Evolutionary conservation across 768 basidiomycete species (phyloP).

Genomic region (Russula sp.): DNA sequence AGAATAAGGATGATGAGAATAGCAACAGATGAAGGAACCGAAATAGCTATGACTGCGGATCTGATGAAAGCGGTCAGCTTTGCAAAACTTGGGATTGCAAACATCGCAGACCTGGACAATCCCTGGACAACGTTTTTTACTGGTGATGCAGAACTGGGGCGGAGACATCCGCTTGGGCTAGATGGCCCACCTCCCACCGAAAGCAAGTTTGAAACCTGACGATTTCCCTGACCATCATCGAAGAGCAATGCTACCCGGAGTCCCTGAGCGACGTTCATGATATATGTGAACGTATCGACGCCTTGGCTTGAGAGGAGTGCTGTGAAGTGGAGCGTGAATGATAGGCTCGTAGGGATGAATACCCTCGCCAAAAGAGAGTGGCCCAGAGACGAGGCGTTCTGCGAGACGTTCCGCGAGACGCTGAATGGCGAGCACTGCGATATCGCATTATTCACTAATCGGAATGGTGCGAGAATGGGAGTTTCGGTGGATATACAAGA

Average conservation of each 20-base stretch:
- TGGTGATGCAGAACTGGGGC: neutral
- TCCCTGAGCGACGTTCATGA: constrained; percentile 34
- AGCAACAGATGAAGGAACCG: neutral
- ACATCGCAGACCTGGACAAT: constrained; percentile 1
- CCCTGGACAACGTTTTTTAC: neutral
- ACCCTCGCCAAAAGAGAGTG: constrained; percentile 35
- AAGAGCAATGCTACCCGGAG: constrained; percentile 39
- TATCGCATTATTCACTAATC: constrained; percentile 29
- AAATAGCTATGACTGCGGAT: constrained; percentile 8
- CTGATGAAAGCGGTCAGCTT: neutral
- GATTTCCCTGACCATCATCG: constrained; percentile 33
- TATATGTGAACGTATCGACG: constrained; percentile 36
- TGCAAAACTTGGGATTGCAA: neutral
- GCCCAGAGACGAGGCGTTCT: constrained; percentile 32
- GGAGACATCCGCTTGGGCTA: constrained; percentile 26
- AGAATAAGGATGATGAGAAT: constrained; percentile 3
- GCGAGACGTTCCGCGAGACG: constrained; percentile 39
- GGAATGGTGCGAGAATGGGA: constrained; percentile 24
- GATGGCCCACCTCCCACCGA: constrained; percentile 30
- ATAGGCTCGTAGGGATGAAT: constrained; percentile 26
- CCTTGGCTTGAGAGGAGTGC: constrained; percentile 21
- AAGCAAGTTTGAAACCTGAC: constrained; percentile 38
- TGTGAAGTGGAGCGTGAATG: constrained; percentile 24
- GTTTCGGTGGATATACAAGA: constrained; percentile 34
- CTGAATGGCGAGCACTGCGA: constrained; percentile 45